A percentile compares a stretch with the other conserved stretches of the same genome.
These are phyloP conservation scores for Corinectria fuckeliana DNA, from an alignment of 2,329 filamentous ascomycete genomes.

Conservation along the genomic window DNA sequence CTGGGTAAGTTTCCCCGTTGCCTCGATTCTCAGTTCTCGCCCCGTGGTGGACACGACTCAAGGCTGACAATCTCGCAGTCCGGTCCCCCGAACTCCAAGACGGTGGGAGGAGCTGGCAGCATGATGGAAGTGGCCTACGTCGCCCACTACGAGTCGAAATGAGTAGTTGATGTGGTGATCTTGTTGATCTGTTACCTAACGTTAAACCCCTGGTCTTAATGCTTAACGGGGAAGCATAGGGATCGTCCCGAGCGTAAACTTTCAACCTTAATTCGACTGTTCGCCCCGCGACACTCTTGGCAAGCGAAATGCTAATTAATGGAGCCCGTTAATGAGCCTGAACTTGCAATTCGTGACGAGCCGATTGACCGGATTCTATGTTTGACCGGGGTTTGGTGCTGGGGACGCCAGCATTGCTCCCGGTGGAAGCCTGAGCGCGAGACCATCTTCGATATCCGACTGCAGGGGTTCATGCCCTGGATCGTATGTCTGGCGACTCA, in stretches of 20 bases:
- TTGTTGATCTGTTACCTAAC: too few relatives aligned
- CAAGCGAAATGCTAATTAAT: too few relatives aligned
- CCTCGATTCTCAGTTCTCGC: not conserved
- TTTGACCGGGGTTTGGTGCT: too few relatives aligned
- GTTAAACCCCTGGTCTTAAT: not conserved
- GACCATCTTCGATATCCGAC: too few relatives aligned
- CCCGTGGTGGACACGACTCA: too few relatives aligned
- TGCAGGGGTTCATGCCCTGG: too few relatives aligned
- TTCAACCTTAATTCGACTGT: not conserved
- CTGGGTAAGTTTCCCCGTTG: constrained; percentile 51
- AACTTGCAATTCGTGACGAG: too few relatives aligned
- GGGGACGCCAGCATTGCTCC: too few relatives aligned
- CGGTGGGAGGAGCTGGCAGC: constrained; percentile 49
- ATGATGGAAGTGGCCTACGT: constrained; percentile 48
- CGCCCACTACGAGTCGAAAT: not conserved
- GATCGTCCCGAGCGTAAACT: not conserved
- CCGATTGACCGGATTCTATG: too few relatives aligned
- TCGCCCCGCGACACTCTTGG: not conserved
- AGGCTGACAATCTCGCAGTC: constrained; percentile 44
- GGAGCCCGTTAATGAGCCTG: too few relatives aligned
- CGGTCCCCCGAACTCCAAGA: constrained; percentile 53
- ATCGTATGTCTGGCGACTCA: too few relatives aligned
- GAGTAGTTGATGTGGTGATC: not conserved
- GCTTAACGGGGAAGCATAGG: not conserved
- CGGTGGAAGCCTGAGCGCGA: too few relatives aligned